A percentile compares a stretch with the other conserved stretches of the same genome.
Conservation (phyloP, 208 protist genomes). For the Leishmania arabica region DNA sequence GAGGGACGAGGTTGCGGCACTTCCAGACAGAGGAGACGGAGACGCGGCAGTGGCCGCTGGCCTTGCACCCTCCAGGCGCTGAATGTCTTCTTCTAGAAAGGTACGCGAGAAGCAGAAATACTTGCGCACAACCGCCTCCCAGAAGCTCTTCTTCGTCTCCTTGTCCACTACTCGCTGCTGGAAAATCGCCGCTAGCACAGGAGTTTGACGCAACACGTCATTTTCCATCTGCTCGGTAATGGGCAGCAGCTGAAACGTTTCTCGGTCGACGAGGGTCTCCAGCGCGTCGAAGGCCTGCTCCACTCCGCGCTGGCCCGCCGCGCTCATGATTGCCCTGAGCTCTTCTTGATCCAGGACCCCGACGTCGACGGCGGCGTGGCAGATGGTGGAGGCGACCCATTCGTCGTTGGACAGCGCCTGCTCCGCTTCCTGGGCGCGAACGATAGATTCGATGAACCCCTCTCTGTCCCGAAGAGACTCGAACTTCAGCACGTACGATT, state of each 20-base stretch:
- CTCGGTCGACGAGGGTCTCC: conserved; percentile 70
- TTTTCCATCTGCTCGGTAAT: conserved; percentile 85
- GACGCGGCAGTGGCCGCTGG: neutral
- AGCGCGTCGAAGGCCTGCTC: conserved; percentile 74
- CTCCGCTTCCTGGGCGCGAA: conserved; percentile 33
- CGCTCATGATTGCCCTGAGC: conserved; percentile 45
- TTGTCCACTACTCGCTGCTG: conserved; percentile 53
- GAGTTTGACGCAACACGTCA: conserved; percentile 82
- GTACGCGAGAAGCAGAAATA: conserved; percentile 88
- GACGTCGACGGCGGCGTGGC: conserved; percentile 67
- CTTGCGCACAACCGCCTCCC: conserved; percentile 82
- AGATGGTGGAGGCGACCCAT: conserved; percentile 66
- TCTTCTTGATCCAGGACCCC: conserved; percentile 54
- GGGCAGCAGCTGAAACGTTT: conserved; percentile 62
- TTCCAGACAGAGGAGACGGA: neutral
- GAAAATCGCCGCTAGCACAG: conserved; percentile 73
- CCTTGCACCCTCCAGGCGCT: conserved; percentile 32
- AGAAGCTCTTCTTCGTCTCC: conserved; percentile 66
- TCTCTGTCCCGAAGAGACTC: conserved; percentile 42
- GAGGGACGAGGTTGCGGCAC: conserved; percentile 5
- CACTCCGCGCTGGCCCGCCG: conserved; percentile 73
- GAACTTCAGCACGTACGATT: conserved; percentile 47
- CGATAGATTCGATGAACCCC: conserved; percentile 43
- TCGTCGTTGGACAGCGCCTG: conserved; percentile 35
- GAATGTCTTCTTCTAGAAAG: conserved; percentile 79